These are phyloP conservation scores for Exophiala bonariae DNA, from an alignment of 2,329 filamentous ascomycete genomes.

Conservation along the genomic window DNA sequence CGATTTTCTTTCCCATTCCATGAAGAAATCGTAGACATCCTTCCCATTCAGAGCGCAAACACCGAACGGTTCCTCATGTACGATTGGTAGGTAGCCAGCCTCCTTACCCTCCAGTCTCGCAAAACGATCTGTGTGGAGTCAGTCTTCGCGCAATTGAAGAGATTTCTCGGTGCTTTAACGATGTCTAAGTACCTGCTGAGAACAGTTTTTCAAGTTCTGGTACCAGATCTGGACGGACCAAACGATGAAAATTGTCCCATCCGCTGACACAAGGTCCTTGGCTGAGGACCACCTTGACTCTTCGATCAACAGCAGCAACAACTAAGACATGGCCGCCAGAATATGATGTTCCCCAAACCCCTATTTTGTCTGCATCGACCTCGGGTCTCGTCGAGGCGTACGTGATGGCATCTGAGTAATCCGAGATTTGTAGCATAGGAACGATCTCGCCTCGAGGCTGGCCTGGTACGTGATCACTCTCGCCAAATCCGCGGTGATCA, in stretches of 20 bases:
- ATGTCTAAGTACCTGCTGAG: constrained; percentile 24
- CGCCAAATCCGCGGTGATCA: constrained; percentile 33
- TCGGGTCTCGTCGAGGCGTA: constrained; percentile 28
- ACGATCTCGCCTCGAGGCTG: constrained; percentile 34
- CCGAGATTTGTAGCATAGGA: constrained; percentile 31
- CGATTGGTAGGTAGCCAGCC: constrained; percentile 31
- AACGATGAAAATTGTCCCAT: constrained; percentile 33
- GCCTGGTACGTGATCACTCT: constrained; percentile 34
- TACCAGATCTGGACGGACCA: constrained; percentile 33
- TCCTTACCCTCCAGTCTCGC: constrained; percentile 32
- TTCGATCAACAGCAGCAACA: constrained; percentile 38
- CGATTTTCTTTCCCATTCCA: constrained; percentile 31
- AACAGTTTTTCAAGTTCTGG: constrained; percentile 27
- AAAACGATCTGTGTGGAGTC: constrained; percentile 17
- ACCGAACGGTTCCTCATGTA: constrained; percentile 30
- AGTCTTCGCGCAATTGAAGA: too few species aligned
- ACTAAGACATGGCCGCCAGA: constrained; percentile 39
- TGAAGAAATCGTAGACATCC: constrained; percentile 36
- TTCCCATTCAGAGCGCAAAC: constrained; percentile 32
- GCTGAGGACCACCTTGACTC: constrained; percentile 39
- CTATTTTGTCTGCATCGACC: constrained; percentile 32
- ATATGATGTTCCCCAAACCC: constrained; percentile 39
- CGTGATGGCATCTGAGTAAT: constrained; percentile 38
- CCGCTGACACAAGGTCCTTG: constrained; percentile 37
- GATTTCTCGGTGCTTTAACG: neutral